Base-by-base conservation (phyloP, 192 early-diverging fungal species). In the Diversispora eburnea region DNA sequence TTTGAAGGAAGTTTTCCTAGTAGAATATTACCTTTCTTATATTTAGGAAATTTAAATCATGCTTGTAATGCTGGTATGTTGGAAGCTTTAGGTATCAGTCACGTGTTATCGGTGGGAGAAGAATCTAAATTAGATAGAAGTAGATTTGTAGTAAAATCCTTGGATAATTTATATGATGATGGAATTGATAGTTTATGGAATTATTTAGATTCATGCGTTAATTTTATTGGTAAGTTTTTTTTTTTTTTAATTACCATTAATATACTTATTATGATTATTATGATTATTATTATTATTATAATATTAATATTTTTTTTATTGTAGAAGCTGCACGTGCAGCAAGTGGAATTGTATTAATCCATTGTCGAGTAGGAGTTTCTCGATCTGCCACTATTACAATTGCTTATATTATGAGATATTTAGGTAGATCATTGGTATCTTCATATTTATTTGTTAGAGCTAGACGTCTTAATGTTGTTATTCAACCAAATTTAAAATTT, bases 1-100 rank as follows among this genome's bases (percentile, higher is more conserved):
- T 88, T 88, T 66, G 87, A 88, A 71, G 85, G 87, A n/a, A 84
- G 85, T 5, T 88, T 88, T 75, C 87, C 87, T 0, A 86, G 85
- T 1, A 72, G 84, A 20, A 86, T 88, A 46, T 60, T 88, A 33
- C 84, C 85, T 0, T 88, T 86, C 56, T 61, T 88, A 8, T 88
- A 88, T 67, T 72, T 88, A 3, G 87, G 87, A 2, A 88, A 88
- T 63, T 70, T 88, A n/a, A 84, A 84, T 43, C 87, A 88, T 77
- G 85, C 87, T 2, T 85, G 85, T n/a, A 88, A 88, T 70, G 84
- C 82, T 19, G 80, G 77, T 0, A 77, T 88, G 75, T 71, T 88
- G 3, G 81, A 83, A 67, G 77, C 76, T 10, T 60, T 88, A 2
- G 81, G 82, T n/a, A 85, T 88, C 13, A 80, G 76, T 0, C 84